Conservation (phyloP, 2,329 filamentous ascomycete genomes). For the Periconia sp. region DNA sequence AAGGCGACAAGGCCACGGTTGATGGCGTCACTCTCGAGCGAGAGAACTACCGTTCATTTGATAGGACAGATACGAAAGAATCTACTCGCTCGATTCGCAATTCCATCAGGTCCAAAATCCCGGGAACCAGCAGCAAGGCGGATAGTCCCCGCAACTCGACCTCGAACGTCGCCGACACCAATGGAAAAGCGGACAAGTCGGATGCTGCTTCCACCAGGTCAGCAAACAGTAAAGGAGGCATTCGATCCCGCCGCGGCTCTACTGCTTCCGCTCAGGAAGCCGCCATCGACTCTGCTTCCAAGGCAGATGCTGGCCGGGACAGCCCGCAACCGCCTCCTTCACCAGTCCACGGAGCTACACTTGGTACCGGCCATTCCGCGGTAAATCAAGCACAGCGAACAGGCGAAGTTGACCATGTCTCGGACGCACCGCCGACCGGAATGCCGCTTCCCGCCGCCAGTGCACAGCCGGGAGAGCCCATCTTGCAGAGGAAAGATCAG, state of each 20-base stretch:
- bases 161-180: conserved; percentile 50
- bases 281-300: conserved; percentile 33
- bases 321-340: conserved; percentile 68
- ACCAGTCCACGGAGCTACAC: conserved; percentile 75
- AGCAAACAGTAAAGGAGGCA: conserved; percentile 57
- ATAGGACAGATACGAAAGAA: conserved; percentile 89
- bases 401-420: conserved; percentile 92
- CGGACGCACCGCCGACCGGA: conserved; percentile 80
- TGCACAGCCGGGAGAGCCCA: conserved; percentile 82
- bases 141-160: conserved; percentile 84
- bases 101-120: conserved; percentile 84
- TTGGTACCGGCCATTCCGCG: conserved; percentile 74
- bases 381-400: conserved; percentile 78
- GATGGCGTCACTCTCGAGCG: conserved; percentile 69
- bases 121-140: conserved; percentile 65
- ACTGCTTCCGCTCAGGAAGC: conserved; percentile 49
- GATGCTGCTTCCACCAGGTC: conserved; percentile 78
- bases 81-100: conserved; percentile 84
- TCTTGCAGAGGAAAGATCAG: conserved; percentile 79
- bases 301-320: conserved; percentile 33
- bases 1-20: conserved; percentile 47
- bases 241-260: conserved; percentile 39
- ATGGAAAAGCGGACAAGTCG: conserved; percentile 64
- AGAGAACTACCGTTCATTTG: conserved; percentile 77
- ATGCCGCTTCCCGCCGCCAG: conserved; percentile 54